Conservation (phyloP, 169 alveolate species). For the Perkinsus chesapeaki region DNA sequence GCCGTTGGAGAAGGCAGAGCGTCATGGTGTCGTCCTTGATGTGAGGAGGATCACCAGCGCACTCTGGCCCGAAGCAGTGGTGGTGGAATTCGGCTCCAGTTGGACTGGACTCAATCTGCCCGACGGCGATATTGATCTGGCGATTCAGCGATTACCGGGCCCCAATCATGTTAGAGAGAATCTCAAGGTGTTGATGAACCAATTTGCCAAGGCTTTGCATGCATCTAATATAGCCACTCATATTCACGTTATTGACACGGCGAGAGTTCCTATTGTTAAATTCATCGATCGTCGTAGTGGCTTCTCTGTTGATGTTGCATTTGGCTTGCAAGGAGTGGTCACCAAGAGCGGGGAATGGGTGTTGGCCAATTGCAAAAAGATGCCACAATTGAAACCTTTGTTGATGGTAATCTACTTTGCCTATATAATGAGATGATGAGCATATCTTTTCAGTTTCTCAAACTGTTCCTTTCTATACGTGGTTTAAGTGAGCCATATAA, state of each 20-base stretch:
- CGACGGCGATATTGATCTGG: not conserved
- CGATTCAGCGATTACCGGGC: not conserved
- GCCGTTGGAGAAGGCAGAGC: not conserved
- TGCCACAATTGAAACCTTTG: not conserved
- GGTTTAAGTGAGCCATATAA: not conserved
- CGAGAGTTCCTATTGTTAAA: not conserved
- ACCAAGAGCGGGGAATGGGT: not conserved
- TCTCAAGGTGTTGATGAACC: not conserved
- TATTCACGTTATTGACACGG: not conserved
- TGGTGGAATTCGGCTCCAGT: not conserved
- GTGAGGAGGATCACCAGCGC: not conserved
- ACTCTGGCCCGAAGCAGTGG: not conserved
- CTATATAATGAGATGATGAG: not conserved
- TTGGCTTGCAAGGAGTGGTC: not conserved
- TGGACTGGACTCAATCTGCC: not conserved
- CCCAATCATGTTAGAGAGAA: not conserved
- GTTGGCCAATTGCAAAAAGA: not conserved
- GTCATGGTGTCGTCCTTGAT: not conserved
- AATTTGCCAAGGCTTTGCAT: not conserved
- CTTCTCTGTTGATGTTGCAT: not conserved
- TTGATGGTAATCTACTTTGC: not conserved
- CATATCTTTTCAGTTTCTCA: not conserved
- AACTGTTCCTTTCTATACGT: not conserved
- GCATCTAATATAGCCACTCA: not conserved
- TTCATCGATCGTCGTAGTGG: not conserved